Base-by-base conservation (phyloP, 1,284 basidiomycete genomes). In the Pisolithus thermaeus region DNA sequence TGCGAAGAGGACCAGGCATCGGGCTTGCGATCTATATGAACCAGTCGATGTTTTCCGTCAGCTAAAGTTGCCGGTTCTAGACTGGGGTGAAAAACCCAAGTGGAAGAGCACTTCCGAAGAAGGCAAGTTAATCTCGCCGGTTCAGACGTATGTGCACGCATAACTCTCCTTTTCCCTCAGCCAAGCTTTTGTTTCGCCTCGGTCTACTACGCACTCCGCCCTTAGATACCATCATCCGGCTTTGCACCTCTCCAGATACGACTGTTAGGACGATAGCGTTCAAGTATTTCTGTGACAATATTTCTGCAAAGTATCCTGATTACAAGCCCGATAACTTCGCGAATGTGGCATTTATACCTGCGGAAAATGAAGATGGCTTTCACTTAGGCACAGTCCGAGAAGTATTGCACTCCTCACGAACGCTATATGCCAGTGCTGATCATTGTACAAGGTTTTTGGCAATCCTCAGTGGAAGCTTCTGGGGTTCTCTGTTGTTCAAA, bases 21-120 rank as follows among this genome's bases (percentile, higher is more conserved):
- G 75, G 50, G 89, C 92, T 0, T 71, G 74, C 32, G 80, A 91
- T 52, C 74, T 95, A 2, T 97, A 96, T 61, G 94, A 97, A 63
- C 96, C 97, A 0, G 63, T 76, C 2, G 86, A 89, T 37, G 73
- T 78, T 1, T 83, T 96, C 56, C 80, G 88, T 9, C 75, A 81
- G 45, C 73, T 98, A 2, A 79, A 81, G 7, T 71, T 99, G 8
- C 92, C 94, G 1, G 66, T 96, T 1, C 75, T 99, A 38, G 92
- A 92, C 61, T 99, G 95, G 95, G 86, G 89, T 1, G 76, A 76
- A 8, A 77, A 83, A 55, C 69, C 70, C 7, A 92, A 87, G 63
- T 97, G 94, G 94, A 77, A 80, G 50, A 68, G 76, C 3, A 79
- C 76, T 20, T 91, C 90, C 0, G 90, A 92, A 27, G 94, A 97